A percentile compares a stretch with the other conserved stretches of the same genome.
These are phyloP conservation scores for Kazachstania psychrophila DNA, from an alignment of 805 yeast genomes.

Conservation along the genomic window DNA sequence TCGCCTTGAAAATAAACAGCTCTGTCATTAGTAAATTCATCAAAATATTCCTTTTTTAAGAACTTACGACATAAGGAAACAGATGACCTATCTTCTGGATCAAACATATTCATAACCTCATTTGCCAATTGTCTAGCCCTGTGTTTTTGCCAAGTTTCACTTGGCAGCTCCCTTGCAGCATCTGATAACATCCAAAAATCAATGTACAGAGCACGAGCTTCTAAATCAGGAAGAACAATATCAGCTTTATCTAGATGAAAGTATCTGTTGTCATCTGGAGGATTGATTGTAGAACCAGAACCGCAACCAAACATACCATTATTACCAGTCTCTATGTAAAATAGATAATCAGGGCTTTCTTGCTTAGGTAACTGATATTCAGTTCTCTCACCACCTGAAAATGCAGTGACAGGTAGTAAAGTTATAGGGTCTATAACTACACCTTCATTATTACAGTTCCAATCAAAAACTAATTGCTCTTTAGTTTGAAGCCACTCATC, in stretches of 20 bases:
- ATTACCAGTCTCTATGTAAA: slow-evolving; percentile 84
- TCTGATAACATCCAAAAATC: slow-evolving; percentile 89
- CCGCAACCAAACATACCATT: slow-evolving; percentile 90
- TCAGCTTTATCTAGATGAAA: slow-evolving; percentile 66
- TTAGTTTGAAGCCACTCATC: slow-evolving; percentile 34
- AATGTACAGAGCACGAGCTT: slow-evolving; percentile 64
- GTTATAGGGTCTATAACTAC: slow-evolving; percentile 58
- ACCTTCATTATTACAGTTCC: slow-evolving; percentile 86
- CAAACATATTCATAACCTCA: slow-evolving; percentile 75
- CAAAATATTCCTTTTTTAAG: slow-evolving; percentile 51
- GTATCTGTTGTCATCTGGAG: slow-evolving; percentile 64
- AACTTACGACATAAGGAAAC: slow-evolving; percentile 56
- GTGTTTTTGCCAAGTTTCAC: slow-evolving; percentile 71
- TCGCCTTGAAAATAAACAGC: slow-evolving; percentile 47
- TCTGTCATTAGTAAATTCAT: slow-evolving; percentile 52
- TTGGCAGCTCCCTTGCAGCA: slow-evolving; percentile 78
- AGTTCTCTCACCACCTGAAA: slow-evolving; percentile 75
- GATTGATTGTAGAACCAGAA: slow-evolving; percentile 47
- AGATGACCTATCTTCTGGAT: slow-evolving; percentile 51
- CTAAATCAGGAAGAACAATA: slow-evolving; percentile 67
- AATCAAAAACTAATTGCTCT: slow-evolving; percentile 56
- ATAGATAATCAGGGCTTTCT: slow-evolving; percentile 43
- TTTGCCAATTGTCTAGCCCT: slow-evolving; percentile 75
- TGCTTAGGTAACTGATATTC: slow-evolving; percentile 59
- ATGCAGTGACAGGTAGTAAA: slow-evolving; percentile 65